Percentiles rank a stretch among this genome's conserved stretches.
Evolutionary conservation across 2,329 filamentous ascomycete genomes (phyloP).

Genomic region (Coniochaeta prunicola): DNA sequence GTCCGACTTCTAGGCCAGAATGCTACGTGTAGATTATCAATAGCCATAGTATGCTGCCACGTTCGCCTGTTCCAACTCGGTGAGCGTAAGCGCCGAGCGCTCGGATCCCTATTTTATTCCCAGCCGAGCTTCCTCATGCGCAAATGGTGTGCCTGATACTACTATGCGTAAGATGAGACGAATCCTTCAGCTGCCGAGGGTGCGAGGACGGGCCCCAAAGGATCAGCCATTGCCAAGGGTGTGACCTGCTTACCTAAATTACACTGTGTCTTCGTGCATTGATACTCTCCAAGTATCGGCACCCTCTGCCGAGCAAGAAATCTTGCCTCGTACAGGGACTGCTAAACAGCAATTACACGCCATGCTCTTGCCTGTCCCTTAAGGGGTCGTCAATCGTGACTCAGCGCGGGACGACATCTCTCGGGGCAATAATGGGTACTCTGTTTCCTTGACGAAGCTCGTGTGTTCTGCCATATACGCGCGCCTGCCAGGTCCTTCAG

Average conservation of each 20-base stretch:
- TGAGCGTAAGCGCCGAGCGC: neutral
- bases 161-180: neutral
- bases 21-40: neutral
- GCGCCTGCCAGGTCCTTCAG: too few relatives aligned
- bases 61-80: conserved; percentile 46
- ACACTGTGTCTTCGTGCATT: neutral
- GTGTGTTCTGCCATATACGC: too few relatives aligned
- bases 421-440: too few relatives aligned
- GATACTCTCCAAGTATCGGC: neutral
- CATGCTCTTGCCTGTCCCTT: too few relatives aligned
- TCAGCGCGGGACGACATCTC: too few relatives aligned
- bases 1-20: neutral
- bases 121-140: neutral
- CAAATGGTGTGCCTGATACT: neutral
- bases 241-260: neutral
- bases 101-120: neutral
- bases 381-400: too few relatives aligned
- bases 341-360: too few relatives aligned
- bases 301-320: too few relatives aligned
- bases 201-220: neutral
- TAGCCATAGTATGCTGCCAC: neutral
- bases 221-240: neutral
- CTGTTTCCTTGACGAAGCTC: neutral
- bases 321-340: too few relatives aligned
- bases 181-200: neutral